A percentile compares a stretch with the other conserved stretches of the same genome.
Conservation (phyloP, 768 basidiomycete species). For the Pleurotus tuber-regium region DNA sequence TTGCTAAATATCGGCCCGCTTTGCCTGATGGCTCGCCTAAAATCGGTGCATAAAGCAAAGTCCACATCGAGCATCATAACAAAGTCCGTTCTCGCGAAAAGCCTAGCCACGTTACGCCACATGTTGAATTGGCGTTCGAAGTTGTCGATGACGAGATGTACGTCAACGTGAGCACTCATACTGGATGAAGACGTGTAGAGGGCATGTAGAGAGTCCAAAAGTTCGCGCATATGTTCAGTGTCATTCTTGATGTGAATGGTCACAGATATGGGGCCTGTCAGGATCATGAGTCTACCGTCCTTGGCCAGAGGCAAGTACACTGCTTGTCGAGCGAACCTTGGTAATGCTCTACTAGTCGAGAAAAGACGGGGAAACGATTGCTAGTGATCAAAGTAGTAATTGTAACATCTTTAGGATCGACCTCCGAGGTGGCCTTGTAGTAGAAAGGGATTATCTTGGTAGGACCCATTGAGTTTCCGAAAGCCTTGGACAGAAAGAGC, state of each 20-base stretch:
- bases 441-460: slow-evolving; percentile 80
- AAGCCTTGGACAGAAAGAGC: slow-evolving; percentile 66
- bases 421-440: slow-evolving; percentile 59
- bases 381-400: slow-evolving; percentile 84
- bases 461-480: slow-evolving; percentile 67
- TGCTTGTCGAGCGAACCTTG: slow-evolving; percentile 63
- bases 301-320: background rate
- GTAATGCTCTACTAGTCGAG: slow-evolving; percentile 72
- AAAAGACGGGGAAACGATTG: slow-evolving; percentile 72
- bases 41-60: slow-evolving; percentile 82
- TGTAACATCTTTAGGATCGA: slow-evolving; percentile 70
- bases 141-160: slow-evolving; percentile 81
- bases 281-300: no score
- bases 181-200: slow-evolving; percentile 65
- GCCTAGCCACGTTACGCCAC: slow-evolving; percentile 83
- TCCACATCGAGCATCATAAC: slow-evolving; percentile 93
- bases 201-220: slow-evolving; percentile 61
- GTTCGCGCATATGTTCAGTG: slow-evolving; percentile 38
- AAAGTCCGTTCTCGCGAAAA: slow-evolving; percentile 80
- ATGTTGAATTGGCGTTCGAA: slow-evolving; percentile 87
- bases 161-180: slow-evolving; percentile 72
- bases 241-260: slow-evolving; percentile 71
- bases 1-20: slow-evolving; percentile 39
- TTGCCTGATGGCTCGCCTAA: slow-evolving; percentile 54
- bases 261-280: slow-evolving; percentile 77